A percentile compares a stretch with the other conserved stretches of the same genome.
These are phyloP conservation scores for Cystofilobasidium capitatum DNA, from an alignment of 768 basidiomycete genomes.

Conservation along the genomic window DNA sequence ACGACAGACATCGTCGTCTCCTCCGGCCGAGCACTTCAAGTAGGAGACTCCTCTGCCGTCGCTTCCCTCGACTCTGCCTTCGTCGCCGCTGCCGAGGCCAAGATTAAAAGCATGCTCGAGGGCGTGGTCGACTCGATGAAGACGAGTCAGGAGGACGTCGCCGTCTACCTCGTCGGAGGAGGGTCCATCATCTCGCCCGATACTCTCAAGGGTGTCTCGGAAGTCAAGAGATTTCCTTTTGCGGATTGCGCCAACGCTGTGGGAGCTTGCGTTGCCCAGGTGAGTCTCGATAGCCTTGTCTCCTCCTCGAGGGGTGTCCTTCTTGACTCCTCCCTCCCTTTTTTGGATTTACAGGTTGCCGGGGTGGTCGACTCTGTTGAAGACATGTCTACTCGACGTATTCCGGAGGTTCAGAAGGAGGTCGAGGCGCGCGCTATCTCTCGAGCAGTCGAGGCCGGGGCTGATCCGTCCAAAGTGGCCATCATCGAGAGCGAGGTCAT, in stretches of 20 bases:
- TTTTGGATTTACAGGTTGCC: not conserved
- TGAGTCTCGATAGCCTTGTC: constrained; percentile 41
- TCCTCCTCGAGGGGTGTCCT: not conserved
- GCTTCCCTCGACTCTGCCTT: constrained; percentile 31
- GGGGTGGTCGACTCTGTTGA: constrained; percentile 41
- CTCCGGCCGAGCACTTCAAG: constrained; percentile 24
- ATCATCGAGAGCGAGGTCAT: constrained; percentile 53
- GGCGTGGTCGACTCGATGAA: constrained; percentile 54
- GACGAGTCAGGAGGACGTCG: constrained; percentile 51
- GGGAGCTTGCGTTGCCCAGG: constrained; percentile 51
- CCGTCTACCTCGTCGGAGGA: constrained; percentile 57
- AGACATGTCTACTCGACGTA: constrained; percentile 34
- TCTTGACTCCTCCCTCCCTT: not conserved
- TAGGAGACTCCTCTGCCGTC: constrained; percentile 32
- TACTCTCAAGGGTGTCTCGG: constrained; percentile 47
- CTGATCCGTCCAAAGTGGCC: constrained; percentile 43
- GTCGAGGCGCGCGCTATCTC: constrained; percentile 44
- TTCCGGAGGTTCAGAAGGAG: constrained; percentile 38
- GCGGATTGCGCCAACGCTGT: constrained; percentile 41
- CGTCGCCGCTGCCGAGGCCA: constrained; percentile 41
- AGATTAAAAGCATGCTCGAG: constrained; percentile 46
- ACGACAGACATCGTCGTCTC: constrained; percentile 54
- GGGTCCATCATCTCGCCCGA: constrained; percentile 54
- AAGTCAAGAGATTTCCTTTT: constrained; percentile 47
- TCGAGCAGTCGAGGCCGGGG: constrained; percentile 46